Base-by-base conservation (phyloP, 179 eudicot species). In the Gypsophila paniculata region DNA sequence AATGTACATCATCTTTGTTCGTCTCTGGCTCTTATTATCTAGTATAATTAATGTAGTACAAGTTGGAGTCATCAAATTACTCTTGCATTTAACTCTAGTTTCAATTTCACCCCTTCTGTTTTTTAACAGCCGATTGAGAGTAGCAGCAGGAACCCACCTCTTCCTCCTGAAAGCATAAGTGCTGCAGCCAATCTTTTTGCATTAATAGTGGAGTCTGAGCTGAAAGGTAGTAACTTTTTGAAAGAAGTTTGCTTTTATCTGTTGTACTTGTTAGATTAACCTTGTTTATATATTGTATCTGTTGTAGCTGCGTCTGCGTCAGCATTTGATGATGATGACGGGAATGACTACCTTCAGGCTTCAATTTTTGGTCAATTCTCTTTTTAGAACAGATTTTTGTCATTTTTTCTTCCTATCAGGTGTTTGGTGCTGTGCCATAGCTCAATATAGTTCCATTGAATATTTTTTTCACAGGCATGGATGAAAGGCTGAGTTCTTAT, bases 401-500 rank as follows among this genome's bases (percentile, higher is more conserved):
- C 6, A 53, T 49, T 58, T 51, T 69, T 77, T 74, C 18, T 14
- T 67, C 69, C 65, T 21, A 15, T 32, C 21, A 34, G 21, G 17
- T 57, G 9, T 34, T 65, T 55, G 39, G 52, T 60, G 54, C 62
- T 32, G 39, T 62, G 26, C 65, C 38, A n/a, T 8, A 66, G 18
- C 21, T 60, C 34, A 44, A 70, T 51, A 75, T 59, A 39, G 60
- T 62, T 69, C 38, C 55, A n/a, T 67, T 71, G 15, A 59, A 38
- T 58, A 39, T n/a, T 58, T 2, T 39, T 11, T 65, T 80, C 77
- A 74, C 82, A 95, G 99, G 88, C 68, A 90, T 92, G 97, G 99
- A 95, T 83, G 99, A 95, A 85, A 92, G 99, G 82, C 79, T 95
- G 75, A 89, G 89, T 77, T 92, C 93, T 23, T 95, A 95, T 79